Conservation (phyloP, 2,329 filamentous ascomycete genomes). For the Fusarium nematophilum region DNA sequence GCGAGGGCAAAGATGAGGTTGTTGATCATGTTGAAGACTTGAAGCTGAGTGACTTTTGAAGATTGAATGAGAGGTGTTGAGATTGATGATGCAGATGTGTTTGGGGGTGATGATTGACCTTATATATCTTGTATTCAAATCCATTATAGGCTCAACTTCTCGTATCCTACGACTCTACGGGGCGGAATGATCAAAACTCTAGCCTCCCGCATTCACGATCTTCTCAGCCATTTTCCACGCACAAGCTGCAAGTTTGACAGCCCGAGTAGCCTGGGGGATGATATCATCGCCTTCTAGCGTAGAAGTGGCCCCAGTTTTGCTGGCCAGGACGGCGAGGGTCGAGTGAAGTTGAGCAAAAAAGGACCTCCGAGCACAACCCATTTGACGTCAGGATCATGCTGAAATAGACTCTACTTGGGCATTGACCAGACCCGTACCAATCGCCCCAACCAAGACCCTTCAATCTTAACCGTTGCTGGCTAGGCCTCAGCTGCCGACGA, state of each 20-base stretch:
- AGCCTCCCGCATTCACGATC: background rate
- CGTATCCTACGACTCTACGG: background rate
- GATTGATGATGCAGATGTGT: too few species aligned
- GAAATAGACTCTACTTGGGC: background rate
- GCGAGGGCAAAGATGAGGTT: slow-evolving; percentile 11
- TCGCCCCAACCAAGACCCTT: background rate
- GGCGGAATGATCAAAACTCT: background rate
- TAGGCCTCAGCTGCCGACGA: slow-evolving; percentile 1
- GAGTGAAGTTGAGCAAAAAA: background rate
- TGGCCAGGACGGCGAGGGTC: background rate
- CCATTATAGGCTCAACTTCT: background rate
- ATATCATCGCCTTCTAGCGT: slow-evolving; percentile 2
- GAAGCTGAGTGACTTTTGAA: background rate
- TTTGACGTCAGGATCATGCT: slow-evolving; percentile 16
- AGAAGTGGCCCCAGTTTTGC: background rate
- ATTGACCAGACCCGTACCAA: background rate
- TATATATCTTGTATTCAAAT: too few species aligned
- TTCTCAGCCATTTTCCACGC: too few species aligned
- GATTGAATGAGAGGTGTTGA: background rate
- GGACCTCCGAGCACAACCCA: background rate
- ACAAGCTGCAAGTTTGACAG: slow-evolving; percentile 7
- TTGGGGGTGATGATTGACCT: too few species aligned
- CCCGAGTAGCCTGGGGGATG: background rate
- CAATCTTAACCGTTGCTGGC: slow-evolving; percentile 4
- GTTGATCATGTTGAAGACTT: slow-evolving; percentile 18